Base-by-base conservation (phyloP, 2,329 filamentous ascomycete genomes). In the Diatrype stigma region DNA sequence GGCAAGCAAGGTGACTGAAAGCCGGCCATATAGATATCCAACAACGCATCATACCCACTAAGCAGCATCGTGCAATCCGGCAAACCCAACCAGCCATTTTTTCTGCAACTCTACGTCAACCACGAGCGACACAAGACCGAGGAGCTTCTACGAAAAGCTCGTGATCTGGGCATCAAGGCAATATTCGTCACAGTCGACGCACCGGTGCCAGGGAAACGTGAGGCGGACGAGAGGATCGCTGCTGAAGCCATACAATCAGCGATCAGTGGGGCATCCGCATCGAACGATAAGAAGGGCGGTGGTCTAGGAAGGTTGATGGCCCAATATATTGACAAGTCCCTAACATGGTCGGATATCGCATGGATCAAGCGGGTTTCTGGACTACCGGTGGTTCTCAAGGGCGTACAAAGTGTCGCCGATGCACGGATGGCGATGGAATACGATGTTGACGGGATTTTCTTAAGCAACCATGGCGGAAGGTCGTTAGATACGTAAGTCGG, bases 91-190 rank as follows among this genome's bases (percentile, higher is more conserved):
- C 51, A 51, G 26, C 45, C 51, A 12, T 53, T 77, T 49, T 81
- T 83, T 70, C 83, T 84, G 60, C 82, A 85, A 62, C 70, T 86
- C 6, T 86, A 86, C 58, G 79, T 85, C 47, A 77, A 84, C 64
- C 78, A 77, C 57, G 71, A 82, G 54, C 71, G 80, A 0, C 50
- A 62, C 8, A 77, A 80, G 51, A 79, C 79, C 16, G 75, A 76
- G 54, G 67, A 67, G 1, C 64, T 84, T 1, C 63, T 86, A 2
- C 64, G 60, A 11, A 64, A 73, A 19, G 77, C 80, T 1, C 69
- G 71, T 6, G 63, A 66, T 30, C 62, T 73, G 2, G 77, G 78
- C 1, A 71, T 78, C 12, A 73, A 74, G 50, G 53, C 53, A 14
- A 49, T 56, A 5, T 53, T 75, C 51, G 71, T 76, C 35, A 77